Evolutionary conservation across 257 asterid species (phyloP), one percentile per base, ranked within the genome.

Genomic region (Rauvolfia tetraphylla): DNA sequence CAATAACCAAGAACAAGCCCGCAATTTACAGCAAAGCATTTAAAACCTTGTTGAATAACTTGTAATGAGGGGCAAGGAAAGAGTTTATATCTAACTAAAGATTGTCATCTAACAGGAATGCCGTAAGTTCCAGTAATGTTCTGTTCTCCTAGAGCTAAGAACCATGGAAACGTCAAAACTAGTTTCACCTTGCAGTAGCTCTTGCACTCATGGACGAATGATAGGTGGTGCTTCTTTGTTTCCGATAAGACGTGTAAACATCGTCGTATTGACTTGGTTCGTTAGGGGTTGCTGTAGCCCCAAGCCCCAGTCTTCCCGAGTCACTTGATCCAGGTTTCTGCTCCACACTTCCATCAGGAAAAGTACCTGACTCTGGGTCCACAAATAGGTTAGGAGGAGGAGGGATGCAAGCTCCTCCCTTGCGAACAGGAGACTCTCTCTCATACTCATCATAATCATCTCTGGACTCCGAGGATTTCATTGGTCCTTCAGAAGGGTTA

Each of bases 351-450:
- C 90, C 98, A 86, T 92, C 99, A 1, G 86, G 83, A 73, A 68
- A 83, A 33, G 92, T 77, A 71, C 92, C 92, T 0, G 92, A 68
- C 34, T 89, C 96, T 3, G 91, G 85, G 84, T 89, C 97, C 44
- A 84, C 85, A 41, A 85, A 85, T 27, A 95, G 87, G 86, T 89
- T 80, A 11, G 88, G 86, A 33, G 98, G 98, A 15, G 97, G 99
- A 70, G 98, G 98, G 44, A 95, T 95, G 77, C 97, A 89, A 56
- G 98, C 96, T 59, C 99, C 98, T 56, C 98, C 98, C 69, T 88
- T 93, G 27, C 97, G 94, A 14, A 81, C 87, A 11, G 89, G 86
- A 36, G 88, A 77, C 54, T 86, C 91, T 78, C 93, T 85, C 82
- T 90, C 98, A 38, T 88, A 92, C 44, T 87, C 97, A 56, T 85